Base-by-base conservation (phyloP, 352 stramenopile species). In the Elongisporangium senticosum region DNA sequence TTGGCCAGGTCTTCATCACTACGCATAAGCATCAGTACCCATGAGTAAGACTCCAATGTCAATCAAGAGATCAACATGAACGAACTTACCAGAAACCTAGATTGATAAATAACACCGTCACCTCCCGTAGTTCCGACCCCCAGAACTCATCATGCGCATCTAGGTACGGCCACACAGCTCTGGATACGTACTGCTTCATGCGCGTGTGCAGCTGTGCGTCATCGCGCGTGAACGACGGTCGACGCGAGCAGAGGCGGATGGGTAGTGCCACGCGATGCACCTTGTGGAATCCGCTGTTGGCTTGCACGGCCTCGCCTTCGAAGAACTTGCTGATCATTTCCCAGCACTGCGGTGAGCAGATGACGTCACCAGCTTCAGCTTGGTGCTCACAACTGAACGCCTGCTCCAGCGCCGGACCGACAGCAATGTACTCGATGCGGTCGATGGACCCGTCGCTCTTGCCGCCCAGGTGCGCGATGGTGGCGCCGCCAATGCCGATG, bases 41-140 rank as follows among this genome's bases (percentile, higher is more conserved):
- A 37, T 28, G 4, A 26, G 10, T 33, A 51, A 59, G 66, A 47
- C n/a, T 22, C n/a, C 20, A 28, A 14, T 13, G 6, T 39, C 17
- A 5, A 47, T n/a, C n/a, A 55, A n/a, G 20, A 28, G 7, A 13
- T 6, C 14, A 58, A 37, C 14, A 17, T 15, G 17, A 4, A 13
- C 37, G 14, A 40, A 22, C 61, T 40, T 88, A 87, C 65, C 83
- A 83, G 60, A 98, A 95, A 51, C 93, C 93, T 3, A 98, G 73
- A 58, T 98, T 97, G 59, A 98, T 95, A 68, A 98, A 98, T 59
- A 98, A 70, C 33, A 97, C 87, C 1, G 86, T 96, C 21, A 97
- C 87, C 19, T 96, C 87, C 8, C 93, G 75, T 15, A 98, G 61
- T 58, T 98, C 93, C 2, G 89, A 96, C 19, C 85, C 90, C 92